Evolutionary conservation across 179 eudicot genomes (phyloP).

Genomic region (Silene noctiflora): DNA sequence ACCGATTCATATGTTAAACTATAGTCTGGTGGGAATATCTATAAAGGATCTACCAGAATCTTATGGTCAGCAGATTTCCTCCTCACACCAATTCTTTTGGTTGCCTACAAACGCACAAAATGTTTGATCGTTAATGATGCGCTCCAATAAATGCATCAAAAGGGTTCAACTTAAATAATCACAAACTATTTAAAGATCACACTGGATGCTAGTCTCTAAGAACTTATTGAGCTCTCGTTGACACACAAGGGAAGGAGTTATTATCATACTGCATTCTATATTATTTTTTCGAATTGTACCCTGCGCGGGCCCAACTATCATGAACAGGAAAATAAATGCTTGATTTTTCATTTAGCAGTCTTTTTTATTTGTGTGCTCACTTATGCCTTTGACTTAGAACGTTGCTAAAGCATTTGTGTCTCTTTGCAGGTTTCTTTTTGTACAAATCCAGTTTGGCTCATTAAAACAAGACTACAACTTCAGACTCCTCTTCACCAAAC

Average conservation of each 20-base stretch:
- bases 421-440: constrained; percentile 70
- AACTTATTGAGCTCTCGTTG: too few species aligned
- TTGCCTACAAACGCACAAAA: too few species aligned
- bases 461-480: constrained; percentile 98
- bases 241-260: too few species aligned
- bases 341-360: constrained; percentile 2
- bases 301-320: not conserved
- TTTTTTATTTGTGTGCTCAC: not conserved
- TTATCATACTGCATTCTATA: not conserved
- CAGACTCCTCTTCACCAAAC: constrained; percentile 84
- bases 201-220: too few species aligned
- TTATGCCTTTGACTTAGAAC: not conserved
- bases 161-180: too few species aligned
- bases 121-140: too few species aligned
- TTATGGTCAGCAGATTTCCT: too few species aligned
- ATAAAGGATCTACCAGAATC: not conserved
- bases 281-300: too few species aligned
- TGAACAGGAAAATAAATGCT: constrained; percentile 3
- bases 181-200: too few species aligned
- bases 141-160: too few species aligned
- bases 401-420: not conserved
- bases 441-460: constrained; percentile 96
- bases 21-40: not conserved
- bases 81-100: too few species aligned
- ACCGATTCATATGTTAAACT: not conserved